Percentiles rank a stretch among this genome's conserved stretches.
Evolutionary conservation across 768 basidiomycete species (phyloP).

Genomic region (Phaffia australis): DNA sequence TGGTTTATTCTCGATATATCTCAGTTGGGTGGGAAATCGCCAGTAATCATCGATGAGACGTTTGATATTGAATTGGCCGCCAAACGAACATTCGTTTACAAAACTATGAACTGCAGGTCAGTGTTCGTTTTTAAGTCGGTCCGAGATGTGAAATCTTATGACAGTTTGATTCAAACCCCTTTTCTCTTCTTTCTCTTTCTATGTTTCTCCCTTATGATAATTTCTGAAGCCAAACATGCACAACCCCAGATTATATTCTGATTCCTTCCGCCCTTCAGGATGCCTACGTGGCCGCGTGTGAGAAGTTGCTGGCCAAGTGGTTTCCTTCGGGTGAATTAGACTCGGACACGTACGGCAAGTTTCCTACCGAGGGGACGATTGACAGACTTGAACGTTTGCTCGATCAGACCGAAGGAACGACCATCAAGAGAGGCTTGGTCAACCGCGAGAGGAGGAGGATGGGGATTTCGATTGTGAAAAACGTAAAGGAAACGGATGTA

Average conservation of each 20-base stretch:
- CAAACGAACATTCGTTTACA: slow-evolving; percentile 30
- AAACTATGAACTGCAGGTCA: slow-evolving; percentile 15
- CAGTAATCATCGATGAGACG: slow-evolving; percentile 34
- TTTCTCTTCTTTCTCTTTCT: background rate
- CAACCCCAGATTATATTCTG: slow-evolving; percentile 8
- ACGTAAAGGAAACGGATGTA: slow-evolving; percentile 27
- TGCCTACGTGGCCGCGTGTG: slow-evolving; percentile 7
- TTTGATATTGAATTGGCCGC: slow-evolving; percentile 33
- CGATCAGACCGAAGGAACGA: slow-evolving; percentile 33
- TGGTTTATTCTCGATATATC: background rate
- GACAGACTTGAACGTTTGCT: slow-evolving; percentile 30
- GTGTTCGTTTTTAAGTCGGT: background rate
- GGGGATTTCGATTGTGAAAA: slow-evolving; percentile 34
- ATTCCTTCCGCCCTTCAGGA: slow-evolving; percentile 2
- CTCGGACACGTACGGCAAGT: slow-evolving; percentile 15
- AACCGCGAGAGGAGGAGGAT: slow-evolving; percentile 30
- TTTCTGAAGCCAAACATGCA: slow-evolving; percentile 1
- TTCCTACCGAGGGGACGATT: background rate
- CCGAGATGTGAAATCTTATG: background rate
- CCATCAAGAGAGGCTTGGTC: slow-evolving; percentile 33
- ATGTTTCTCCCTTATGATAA: too few species aligned
- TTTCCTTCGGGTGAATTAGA: slow-evolving; percentile 18
- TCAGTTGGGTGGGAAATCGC: slow-evolving; percentile 38
- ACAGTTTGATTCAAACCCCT: background rate
- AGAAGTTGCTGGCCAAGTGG: background rate